These are phyloP conservation scores for Ophiobolus disseminans DNA, from an alignment of 2,329 filamentous ascomycete genomes.

Conservation along the genomic window DNA sequence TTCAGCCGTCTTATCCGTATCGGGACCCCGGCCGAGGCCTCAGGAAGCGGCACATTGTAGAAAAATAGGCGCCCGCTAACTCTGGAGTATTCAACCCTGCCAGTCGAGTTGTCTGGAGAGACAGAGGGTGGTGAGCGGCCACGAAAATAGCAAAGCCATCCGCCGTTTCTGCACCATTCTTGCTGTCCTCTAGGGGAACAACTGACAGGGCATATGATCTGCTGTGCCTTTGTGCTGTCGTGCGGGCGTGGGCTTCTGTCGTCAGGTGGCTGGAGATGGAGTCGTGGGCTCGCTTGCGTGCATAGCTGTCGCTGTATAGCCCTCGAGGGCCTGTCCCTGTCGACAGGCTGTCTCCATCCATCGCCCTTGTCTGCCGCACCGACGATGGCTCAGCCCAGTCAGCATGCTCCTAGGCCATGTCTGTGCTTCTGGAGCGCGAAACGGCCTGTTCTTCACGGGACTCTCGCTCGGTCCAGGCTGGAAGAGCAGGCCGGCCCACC, in stretches of 20 bases:
- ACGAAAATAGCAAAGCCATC: conserved; percentile 25
- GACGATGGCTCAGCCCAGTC: conserved; percentile 43
- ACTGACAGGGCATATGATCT: conserved; percentile 20
- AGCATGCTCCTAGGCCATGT: conserved; percentile 34
- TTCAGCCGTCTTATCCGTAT: conserved; percentile 49
- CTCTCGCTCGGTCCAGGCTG: conserved; percentile 35
- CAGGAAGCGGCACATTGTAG: conserved; percentile 32
- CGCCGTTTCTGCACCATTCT: conserved; percentile 20
- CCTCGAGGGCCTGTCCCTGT: conserved; percentile 27
- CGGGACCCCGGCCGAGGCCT: conserved; percentile 43
- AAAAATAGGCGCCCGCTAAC: conserved; percentile 48
- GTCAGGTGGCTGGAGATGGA: conserved; percentile 39
- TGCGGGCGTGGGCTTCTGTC: conserved; percentile 22
- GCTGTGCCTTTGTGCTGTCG: conserved; percentile 26
- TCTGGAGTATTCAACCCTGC: conserved; percentile 33
- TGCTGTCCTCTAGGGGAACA: conserved; percentile 14
- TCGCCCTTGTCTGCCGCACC: conserved; percentile 35
- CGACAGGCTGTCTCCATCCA: conserved; percentile 16
- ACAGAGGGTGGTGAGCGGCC: conserved; percentile 13
- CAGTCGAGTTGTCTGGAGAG: conserved; percentile 10
- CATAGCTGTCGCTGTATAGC: conserved; percentile 25
- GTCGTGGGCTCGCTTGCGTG: conserved; percentile 44
- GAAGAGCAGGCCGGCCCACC: conserved; percentile 35
- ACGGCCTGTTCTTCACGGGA: conserved; percentile 34
- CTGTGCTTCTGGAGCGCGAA: conserved; percentile 28